Evolutionary conservation across 805 yeast genomes (phyloP), one percentile per base, ranked within the genome.

Genomic region (Hanseniaspora vineae): DNA sequence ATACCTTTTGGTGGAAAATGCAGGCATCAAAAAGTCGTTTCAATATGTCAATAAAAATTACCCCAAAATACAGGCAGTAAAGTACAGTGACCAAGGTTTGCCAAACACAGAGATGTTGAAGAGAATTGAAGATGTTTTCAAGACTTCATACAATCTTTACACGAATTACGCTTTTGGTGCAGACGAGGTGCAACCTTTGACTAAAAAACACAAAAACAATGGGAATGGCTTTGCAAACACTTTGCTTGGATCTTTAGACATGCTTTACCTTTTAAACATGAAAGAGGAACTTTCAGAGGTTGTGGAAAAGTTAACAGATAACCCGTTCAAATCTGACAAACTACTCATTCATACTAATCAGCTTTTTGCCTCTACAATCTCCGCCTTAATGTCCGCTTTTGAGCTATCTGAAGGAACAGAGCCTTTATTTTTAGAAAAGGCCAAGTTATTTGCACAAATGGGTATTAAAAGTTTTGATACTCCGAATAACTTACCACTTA

Each of bases 391-490:
- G 10, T 62, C 77, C 2, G 78, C 75, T 0, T 76, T 72, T 51
- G 80, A 78, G 42, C 55, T 78, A 33, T 68, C 78, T 0, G 46
- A 55, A 0, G 65, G 65, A 1, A 49, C 58, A 35, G 49, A 67
- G 1, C 59, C 69, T 14, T 55, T 73, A 8, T 49, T 64, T 6
- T 47, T 64, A 9, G 52, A 52, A 1, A 66, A 69, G 50, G 76
- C 79, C 1, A 60, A 60, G 23, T 70, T 72, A 29, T 55, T 77
- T 14, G 81, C 72, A 1, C 72, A 73, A 44, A 63, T 76, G 46
- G 57, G 76, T 33, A 54, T 77, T 54, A 73, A 75, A 19, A 71
- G 80, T 0, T 78, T 76, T 54, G 82, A 78, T 52, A 76, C 82
- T 0, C 80, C 80, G 14, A 76, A 76, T 52, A 64, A 73, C 42